These are phyloP conservation scores for Eutrema japonicum DNA, from an alignment of 345 rosid genomes.

Conservation along the genomic window DNA sequence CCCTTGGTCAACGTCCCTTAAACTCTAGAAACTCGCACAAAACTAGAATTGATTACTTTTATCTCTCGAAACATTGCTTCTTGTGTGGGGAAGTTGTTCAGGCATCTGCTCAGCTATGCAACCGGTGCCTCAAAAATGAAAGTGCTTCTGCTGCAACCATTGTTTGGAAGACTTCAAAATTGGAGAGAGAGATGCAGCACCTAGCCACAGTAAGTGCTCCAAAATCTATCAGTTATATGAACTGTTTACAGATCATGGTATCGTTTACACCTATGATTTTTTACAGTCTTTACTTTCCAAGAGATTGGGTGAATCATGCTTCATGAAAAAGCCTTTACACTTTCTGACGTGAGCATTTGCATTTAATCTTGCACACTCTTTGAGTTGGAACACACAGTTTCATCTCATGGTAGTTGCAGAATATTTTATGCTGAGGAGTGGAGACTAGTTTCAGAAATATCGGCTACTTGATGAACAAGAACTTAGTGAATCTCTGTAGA, in stretches of 20 bases:
- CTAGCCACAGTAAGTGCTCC: constrained; percentile 69
- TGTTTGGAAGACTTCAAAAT: constrained; percentile 75
- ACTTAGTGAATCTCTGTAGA: not conserved
- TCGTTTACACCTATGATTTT: constrained; percentile 1
- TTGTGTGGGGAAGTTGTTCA: constrained; percentile 89
- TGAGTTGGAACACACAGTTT: not conserved
- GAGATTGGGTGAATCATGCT: constrained; percentile 4
- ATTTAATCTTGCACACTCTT: not conserved
- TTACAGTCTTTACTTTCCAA: constrained; percentile 14
- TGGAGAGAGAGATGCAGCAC: constrained; percentile 90
- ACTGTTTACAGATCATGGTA: not conserved
- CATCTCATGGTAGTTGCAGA: constrained; percentile 13
- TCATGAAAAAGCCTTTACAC: not conserved
- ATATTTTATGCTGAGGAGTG: not conserved
- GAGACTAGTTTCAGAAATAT: constrained; percentile 15
- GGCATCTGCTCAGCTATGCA: constrained; percentile 66
- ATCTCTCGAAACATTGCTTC: constrained; percentile 84
- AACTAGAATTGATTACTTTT: constrained; percentile 80
- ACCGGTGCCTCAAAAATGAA: constrained; percentile 60
- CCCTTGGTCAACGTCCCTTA: constrained; percentile 57
- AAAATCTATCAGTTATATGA: not conserved
- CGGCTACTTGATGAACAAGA: not conserved
- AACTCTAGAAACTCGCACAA: constrained; percentile 56
- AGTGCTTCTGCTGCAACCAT: constrained; percentile 62
- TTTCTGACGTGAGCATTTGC: not conserved